Evolutionary conservation across 2,329 filamentous ascomycete genomes (phyloP).

Genomic region (Alternaria longipes): DNA sequence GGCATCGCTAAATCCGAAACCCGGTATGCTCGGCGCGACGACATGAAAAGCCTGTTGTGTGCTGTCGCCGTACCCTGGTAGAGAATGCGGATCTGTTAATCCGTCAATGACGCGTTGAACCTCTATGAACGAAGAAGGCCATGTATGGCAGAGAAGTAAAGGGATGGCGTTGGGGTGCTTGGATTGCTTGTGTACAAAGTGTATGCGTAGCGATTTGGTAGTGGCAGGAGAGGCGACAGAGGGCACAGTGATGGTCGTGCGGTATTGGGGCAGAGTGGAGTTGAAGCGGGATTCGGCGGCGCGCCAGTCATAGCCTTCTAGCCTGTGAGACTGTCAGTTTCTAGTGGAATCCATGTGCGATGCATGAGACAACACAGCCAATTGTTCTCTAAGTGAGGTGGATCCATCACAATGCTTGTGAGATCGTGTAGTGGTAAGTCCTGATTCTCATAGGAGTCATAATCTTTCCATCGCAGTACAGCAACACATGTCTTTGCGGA

Average conservation of each 20-base stretch:
- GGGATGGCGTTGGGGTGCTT: constrained; percentile 65
- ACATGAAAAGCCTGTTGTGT: constrained; percentile 65
- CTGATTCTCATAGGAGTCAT: background rate
- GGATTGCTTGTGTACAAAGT: constrained; percentile 71
- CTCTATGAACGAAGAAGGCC: constrained; percentile 71
- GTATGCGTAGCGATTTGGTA: constrained; percentile 61
- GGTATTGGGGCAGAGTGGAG: constrained; percentile 68
- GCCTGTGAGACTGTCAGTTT: constrained; percentile 50
- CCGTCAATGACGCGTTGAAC: constrained; percentile 64
- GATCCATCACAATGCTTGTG: background rate
- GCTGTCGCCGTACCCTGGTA: constrained; percentile 33
- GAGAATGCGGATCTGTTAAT: constrained; percentile 63
- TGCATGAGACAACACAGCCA: background rate
- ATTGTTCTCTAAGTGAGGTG: background rate
- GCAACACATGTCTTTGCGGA: background rate
- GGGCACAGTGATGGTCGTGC: constrained; percentile 61
- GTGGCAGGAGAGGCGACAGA: constrained; percentile 22
- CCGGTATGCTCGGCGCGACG: constrained; percentile 72
- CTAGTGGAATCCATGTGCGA: background rate
- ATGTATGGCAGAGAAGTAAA: constrained; percentile 71
- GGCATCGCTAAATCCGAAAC: constrained; percentile 73
- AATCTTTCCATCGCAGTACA: background rate
- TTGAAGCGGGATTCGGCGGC: constrained; percentile 68
- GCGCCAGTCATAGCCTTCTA: constrained; percentile 73
- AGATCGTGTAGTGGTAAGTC: background rate